Conservation (phyloP, 2,329 filamentous ascomycete species). For the Geosmithia flava region DNA sequence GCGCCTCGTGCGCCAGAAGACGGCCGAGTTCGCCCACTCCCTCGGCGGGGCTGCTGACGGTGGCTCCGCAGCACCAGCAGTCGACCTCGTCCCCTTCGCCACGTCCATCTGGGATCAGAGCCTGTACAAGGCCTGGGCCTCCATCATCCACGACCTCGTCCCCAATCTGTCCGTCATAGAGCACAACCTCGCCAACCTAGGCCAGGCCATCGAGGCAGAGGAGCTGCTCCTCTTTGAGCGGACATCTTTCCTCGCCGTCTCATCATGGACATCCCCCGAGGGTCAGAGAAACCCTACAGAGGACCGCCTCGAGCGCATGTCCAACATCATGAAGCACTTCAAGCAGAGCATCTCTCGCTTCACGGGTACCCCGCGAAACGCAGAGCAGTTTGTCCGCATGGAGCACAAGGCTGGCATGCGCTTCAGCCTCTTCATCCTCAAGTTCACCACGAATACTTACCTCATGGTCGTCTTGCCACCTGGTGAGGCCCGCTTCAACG, state of each 20-base stretch:
- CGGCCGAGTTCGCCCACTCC: conserved; percentile 36
- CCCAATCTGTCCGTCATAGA: conserved; percentile 86
- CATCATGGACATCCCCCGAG: conserved; percentile 67
- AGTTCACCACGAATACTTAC: conserved; percentile 96
- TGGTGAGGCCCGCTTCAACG: conserved; percentile 83
- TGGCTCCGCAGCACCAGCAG: neutral
- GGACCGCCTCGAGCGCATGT: conserved; percentile 87
- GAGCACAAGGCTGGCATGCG: conserved; percentile 63
- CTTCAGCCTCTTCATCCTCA: conserved; percentile 90
- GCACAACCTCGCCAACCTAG: conserved; percentile 68
- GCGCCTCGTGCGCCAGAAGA: conserved; percentile 63
- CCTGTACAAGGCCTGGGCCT: conserved; percentile 95
- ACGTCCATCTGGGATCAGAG: conserved; percentile 99
- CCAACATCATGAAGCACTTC: conserved; percentile 97
- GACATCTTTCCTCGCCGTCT: conserved; percentile 93
- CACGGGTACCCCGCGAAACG: conserved; percentile 68
- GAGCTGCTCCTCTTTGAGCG: conserved; percentile 92
- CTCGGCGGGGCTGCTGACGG: conserved; percentile 15
- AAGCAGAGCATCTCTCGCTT: conserved; percentile 74
- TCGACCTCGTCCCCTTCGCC: conserved; percentile 77
- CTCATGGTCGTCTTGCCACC: conserved; percentile 85
- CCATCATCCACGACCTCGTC: conserved; percentile 96
- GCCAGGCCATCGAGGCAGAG: conserved; percentile 78
- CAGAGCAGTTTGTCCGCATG: conserved; percentile 70
- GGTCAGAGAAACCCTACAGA: conserved; percentile 75